Conservation (phyloP, 2,329 filamentous ascomycete species). For the Colletotrichum trifolii region DNA sequence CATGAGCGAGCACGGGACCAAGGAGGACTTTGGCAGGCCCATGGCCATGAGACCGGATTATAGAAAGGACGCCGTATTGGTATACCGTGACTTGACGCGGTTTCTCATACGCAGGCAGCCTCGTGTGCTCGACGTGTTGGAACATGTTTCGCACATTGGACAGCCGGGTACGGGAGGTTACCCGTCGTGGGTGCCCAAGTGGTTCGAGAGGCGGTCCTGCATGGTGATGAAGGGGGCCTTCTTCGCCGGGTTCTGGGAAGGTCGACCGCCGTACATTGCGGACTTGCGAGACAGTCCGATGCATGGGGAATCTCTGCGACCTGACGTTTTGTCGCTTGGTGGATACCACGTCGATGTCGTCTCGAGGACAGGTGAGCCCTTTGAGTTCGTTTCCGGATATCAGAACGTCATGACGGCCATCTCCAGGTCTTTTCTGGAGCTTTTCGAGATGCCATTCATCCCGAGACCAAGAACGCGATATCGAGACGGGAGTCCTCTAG, state of each 20-base stretch:
- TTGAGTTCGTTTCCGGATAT: constrained; percentile 10
- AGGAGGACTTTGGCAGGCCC: constrained; percentile 27
- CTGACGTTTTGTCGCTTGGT: constrained; percentile 26
- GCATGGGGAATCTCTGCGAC: constrained; percentile 8
- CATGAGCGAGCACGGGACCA: constrained; percentile 21
- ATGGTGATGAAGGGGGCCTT: constrained; percentile 26
- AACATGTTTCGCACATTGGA: constrained; percentile 32
- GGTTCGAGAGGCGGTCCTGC: constrained; percentile 30
- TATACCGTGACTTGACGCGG: constrained; percentile 36
- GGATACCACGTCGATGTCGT: constrained; percentile 32
- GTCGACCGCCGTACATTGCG: constrained; percentile 25
- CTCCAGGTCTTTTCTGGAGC: constrained; percentile 8
- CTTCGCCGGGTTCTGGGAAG: constrained; percentile 33
- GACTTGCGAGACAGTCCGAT: constrained; percentile 26
- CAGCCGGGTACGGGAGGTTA: constrained; percentile 30
- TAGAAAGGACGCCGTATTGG: constrained; percentile 22
- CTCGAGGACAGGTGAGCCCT: constrained; percentile 8
- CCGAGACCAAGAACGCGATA: constrained; percentile 16
- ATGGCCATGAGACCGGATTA: constrained; percentile 34
- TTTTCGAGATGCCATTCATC: constrained; percentile 6
- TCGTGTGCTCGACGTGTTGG: constrained; percentile 28
- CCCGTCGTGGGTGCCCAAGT: constrained; percentile 37
- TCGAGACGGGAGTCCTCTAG: constrained; percentile 25
- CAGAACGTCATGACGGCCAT: background rate
- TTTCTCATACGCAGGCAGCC: constrained; percentile 35